Evolutionary conservation across 83 land plant species (phyloP).

Genomic region (Picea abies): DNA sequence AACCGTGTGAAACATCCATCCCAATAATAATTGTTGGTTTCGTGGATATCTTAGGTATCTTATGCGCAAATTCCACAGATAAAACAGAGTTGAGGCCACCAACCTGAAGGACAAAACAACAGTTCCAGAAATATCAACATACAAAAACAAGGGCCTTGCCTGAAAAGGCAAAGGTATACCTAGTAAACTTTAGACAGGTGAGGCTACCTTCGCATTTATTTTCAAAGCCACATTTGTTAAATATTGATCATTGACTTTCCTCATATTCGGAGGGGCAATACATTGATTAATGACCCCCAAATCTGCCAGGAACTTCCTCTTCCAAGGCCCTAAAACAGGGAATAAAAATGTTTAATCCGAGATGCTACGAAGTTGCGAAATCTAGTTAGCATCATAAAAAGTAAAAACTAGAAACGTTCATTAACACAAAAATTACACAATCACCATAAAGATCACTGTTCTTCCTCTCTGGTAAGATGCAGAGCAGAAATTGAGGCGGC

Average conservation of each 20-base stretch:
- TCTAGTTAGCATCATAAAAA: no score
- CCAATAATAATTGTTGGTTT: no score
- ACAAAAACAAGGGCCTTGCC: background rate
- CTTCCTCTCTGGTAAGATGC: slow-evolving; percentile 61
- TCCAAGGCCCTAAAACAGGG: slow-evolving; percentile 55
- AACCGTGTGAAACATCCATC: no score
- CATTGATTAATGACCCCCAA: slow-evolving; percentile 81
- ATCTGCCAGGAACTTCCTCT: slow-evolving; percentile 61
- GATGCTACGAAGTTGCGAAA: no score
- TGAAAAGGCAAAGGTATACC: background rate
- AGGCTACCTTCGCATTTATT: slow-evolving; percentile 22
- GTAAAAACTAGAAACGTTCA: no score
- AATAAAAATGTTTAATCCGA: no score
- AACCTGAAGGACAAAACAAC: slow-evolving; percentile 35
- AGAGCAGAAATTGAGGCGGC: slow-evolving; percentile 58
- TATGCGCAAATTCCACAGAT: no score
- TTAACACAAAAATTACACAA: background rate
- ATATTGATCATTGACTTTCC: slow-evolving; percentile 82
- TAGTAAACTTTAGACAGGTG: no score
- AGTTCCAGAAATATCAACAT: background rate
- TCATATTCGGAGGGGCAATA: slow-evolving; percentile 50
- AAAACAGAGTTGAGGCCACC: no score
- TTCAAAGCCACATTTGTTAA: slow-evolving; percentile 20
- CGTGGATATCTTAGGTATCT: no score
- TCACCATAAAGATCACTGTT: slow-evolving; percentile 61